Evolutionary conservation across 1,284 basidiomycete species (phyloP).

Genomic region (Puccinia novopanici): DNA sequence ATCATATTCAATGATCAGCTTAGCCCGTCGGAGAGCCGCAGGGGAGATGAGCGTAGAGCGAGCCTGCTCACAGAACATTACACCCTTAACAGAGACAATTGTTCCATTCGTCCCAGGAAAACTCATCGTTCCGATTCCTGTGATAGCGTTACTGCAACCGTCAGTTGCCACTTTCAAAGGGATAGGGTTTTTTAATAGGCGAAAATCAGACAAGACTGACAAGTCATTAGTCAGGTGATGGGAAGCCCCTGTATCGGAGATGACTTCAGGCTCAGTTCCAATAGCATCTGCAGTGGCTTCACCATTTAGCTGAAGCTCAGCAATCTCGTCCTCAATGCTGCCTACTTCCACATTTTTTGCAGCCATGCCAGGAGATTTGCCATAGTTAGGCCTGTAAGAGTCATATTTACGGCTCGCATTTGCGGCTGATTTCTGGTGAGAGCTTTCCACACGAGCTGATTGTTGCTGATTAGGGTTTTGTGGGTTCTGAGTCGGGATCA

Average conservation of each 20-base stretch:
- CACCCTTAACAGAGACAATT: neutral
- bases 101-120: conserved; percentile 17
- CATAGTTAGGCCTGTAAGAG: neutral
- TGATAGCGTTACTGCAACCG: neutral
- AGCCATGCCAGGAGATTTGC: neutral
- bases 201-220: neutral
- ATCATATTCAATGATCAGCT: neutral
- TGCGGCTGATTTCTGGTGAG: neutral
- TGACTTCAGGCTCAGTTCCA: neutral
- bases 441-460: too few relatives aligned
- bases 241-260: conserved; percentile 1
- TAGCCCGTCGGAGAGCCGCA: neutral
- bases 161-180: conserved; percentile 9
- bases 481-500: too few relatives aligned
- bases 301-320: neutral
- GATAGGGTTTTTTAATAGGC: neutral
- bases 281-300: neutral
- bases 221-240: neutral
- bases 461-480: neutral
- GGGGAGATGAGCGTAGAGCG: conserved; percentile 4
- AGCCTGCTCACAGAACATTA: conserved; percentile 7
- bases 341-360: neutral
- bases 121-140: too few relatives aligned
- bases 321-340: neutral
- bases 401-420: neutral